Percentiles rank a stretch among this genome's conserved stretches.
phyloP scores from a whole-genome alignment of 495 filamentous ascomycete genomes.

The Penicillium flavigenum region DNA sequence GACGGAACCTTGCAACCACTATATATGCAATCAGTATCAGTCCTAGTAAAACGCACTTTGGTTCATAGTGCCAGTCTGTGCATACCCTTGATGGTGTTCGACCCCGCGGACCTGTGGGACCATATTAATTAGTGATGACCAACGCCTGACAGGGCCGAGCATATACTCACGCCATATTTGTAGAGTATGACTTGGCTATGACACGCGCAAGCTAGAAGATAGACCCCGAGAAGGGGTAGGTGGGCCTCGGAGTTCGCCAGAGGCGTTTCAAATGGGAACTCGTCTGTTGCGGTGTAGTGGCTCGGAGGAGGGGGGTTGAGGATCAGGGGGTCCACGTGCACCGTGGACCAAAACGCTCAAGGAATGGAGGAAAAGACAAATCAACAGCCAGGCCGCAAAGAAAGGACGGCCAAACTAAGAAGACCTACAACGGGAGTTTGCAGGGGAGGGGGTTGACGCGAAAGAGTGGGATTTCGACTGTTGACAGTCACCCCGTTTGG shows the following conservation, averaged over 20 bases:
- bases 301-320: slow-evolving; percentile 27
- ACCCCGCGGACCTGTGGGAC: slow-evolving; percentile 36
- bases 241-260: slow-evolving; percentile 17
- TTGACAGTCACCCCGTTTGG: slow-evolving; percentile 19
- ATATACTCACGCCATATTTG: slow-evolving; percentile 52
- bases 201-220: slow-evolving; percentile 3
- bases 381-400: slow-evolving; percentile 8
- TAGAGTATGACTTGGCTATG: slow-evolving; percentile 5
- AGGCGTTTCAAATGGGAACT: slow-evolving; percentile 12
- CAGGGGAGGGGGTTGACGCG: slow-evolving; percentile 6
- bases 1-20: slow-evolving; percentile 96
- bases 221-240: slow-evolving; percentile 35
- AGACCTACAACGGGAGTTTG: background rate
- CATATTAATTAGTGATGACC: slow-evolving; percentile 18
- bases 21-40: slow-evolving; percentile 9
- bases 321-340: slow-evolving; percentile 23
- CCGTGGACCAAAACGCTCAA: slow-evolving; percentile 11
- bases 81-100: slow-evolving; percentile 74
- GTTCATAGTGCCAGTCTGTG: slow-evolving; percentile 18
- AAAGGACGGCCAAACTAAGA: slow-evolving; percentile 5
- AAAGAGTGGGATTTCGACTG: slow-evolving; percentile 13
- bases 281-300: slow-evolving; percentile 21
- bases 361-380: slow-evolving; percentile 6
- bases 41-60: background rate
- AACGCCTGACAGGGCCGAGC: slow-evolving; percentile 9